These are phyloP conservation scores for Rhizopus sp. DNA, from an alignment of 371 early-diverging fungal species.

Conservation along the genomic window DNA sequence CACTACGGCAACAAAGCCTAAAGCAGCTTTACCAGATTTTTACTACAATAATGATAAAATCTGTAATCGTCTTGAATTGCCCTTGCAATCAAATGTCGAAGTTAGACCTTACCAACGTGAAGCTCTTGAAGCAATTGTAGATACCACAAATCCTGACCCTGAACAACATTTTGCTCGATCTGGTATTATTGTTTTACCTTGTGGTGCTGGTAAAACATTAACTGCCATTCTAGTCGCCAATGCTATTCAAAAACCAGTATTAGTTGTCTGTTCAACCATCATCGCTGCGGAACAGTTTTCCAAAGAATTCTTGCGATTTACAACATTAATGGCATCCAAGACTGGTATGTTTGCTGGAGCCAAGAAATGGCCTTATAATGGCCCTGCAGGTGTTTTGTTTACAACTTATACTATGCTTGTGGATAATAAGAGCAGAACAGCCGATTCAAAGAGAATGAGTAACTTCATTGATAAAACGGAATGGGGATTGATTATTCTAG, in stretches of 20 bases:
- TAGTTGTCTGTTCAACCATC: constrained; percentile 52
- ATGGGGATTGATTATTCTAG: constrained; percentile 51
- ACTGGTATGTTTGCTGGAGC: constrained; percentile 54
- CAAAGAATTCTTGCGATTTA: constrained; percentile 44
- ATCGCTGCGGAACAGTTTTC: constrained; percentile 51
- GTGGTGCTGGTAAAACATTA: constrained; percentile 55
- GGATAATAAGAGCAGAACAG: constrained; percentile 41
- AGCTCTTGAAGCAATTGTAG: constrained; percentile 42
- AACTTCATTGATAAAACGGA: constrained; percentile 42
- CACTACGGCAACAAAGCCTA: constrained; percentile 3
- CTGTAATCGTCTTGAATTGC: constrained; percentile 28
- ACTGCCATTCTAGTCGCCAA: constrained; percentile 48
- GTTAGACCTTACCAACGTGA: constrained; percentile 47
- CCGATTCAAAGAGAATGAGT: constrained; percentile 45
- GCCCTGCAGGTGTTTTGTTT: constrained; percentile 47
- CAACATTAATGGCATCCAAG: constrained; percentile 40
- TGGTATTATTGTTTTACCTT: constrained; percentile 51
- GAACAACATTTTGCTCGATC: constrained; percentile 27
- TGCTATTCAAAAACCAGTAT: constrained; percentile 40
- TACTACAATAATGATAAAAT: too few relatives aligned
- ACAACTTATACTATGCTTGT: constrained; percentile 51
- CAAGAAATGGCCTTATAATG: constrained; percentile 54
- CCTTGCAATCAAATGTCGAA: constrained; percentile 30
- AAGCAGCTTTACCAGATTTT: constrained; percentile 27
- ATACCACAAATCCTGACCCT: constrained; percentile 10